A percentile compares a stretch with the other conserved stretches of the same genome.
These are phyloP conservation scores for Rhodotorula diobovata DNA, from an alignment of 768 basidiomycete genomes.

Conservation along the genomic window DNA sequence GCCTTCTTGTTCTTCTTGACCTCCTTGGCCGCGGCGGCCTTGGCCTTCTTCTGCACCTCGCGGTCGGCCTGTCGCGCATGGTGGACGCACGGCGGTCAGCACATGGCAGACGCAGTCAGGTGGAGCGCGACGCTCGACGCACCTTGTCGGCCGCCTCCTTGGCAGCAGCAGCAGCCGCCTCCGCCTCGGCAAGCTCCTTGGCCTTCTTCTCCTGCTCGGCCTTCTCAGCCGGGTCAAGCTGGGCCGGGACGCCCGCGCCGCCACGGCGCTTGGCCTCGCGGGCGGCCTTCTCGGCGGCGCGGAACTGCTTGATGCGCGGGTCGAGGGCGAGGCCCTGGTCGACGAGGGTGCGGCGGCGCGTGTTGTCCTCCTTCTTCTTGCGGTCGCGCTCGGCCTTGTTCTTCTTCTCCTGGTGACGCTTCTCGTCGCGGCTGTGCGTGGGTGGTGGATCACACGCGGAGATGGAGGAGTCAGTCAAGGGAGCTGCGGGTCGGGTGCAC, in stretches of 20 bases:
- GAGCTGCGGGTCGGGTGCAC: neutral
- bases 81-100: neutral
- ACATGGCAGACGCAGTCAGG: too few relatives aligned
- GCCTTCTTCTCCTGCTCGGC: slow-evolving; percentile 53
- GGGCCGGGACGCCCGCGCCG: slow-evolving; percentile 40
- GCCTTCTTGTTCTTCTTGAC: slow-evolving; percentile 46
- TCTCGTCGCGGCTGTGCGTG: slow-evolving; percentile 81
- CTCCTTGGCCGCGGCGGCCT: slow-evolving; percentile 54
- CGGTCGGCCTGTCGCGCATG: slow-evolving; percentile 61
- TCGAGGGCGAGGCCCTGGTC: slow-evolving; percentile 76
- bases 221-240: slow-evolving; percentile 51
- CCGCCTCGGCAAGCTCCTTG: slow-evolving; percentile 52
- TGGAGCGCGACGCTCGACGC: too few relatives aligned
- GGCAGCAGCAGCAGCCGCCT: slow-evolving; percentile 62
- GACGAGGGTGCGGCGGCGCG: slow-evolving; percentile 77
- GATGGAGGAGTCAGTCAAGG: neutral
- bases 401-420: slow-evolving; percentile 98
- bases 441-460: neutral
- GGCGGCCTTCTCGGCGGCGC: slow-evolving; percentile 90
- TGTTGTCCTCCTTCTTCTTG: slow-evolving; percentile 94
- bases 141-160: slow-evolving; percentile 73
- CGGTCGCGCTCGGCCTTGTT: slow-evolving; percentile 95
- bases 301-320: slow-evolving; percentile 95
- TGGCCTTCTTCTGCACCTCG: slow-evolving; percentile 84
- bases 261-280: slow-evolving; percentile 72